Evolutionary conservation across 2,329 filamentous ascomycete species (phyloP).

Genomic region (Lojkania enalia): DNA sequence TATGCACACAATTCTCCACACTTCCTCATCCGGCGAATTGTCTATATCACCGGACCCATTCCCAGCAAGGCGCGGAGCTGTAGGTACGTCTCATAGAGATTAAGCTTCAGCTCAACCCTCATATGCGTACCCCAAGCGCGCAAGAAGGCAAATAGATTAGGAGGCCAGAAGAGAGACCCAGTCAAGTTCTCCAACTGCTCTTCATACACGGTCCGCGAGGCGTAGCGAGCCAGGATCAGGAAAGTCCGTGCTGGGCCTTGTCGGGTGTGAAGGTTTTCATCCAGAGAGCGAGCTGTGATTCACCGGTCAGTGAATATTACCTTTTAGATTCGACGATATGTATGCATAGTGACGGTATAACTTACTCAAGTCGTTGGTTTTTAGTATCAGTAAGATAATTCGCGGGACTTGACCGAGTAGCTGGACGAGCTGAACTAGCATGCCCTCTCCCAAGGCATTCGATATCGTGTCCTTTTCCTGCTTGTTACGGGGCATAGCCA

Average conservation of each 20-base stretch:
- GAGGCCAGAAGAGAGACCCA: conserved; percentile 55
- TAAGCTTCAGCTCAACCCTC: conserved; percentile 61
- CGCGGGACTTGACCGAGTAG: conserved; percentile 85
- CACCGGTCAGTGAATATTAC: conserved; percentile 14
- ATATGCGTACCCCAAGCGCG: conserved; percentile 58
- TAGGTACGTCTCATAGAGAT: conserved; percentile 61
- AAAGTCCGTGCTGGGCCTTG: conserved; percentile 65
- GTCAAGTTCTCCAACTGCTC: conserved; percentile 59
- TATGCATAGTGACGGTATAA: no score
- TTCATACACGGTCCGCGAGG: conserved; percentile 64
- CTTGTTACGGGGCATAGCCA: conserved; percentile 62
- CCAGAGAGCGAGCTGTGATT: conserved; percentile 74
- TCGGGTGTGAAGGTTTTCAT: conserved; percentile 82
- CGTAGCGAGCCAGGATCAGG: conserved; percentile 66
- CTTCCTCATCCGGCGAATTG: no score
- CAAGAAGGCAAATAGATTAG: conserved; percentile 56
- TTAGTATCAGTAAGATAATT: conserved; percentile 92
- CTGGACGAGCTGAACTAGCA: conserved; percentile 85
- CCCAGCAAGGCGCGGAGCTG: conserved; percentile 56
- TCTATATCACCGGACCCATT: conserved; percentile 37
- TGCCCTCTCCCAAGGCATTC: conserved; percentile 79
- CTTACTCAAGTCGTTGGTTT: conserved; percentile 90
- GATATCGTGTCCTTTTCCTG: conserved; percentile 88
- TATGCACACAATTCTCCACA: no score
- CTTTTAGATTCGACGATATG: background rate